Base-by-base conservation (phyloP, 805 yeast species). In the Limtongia smithiae region DNA sequence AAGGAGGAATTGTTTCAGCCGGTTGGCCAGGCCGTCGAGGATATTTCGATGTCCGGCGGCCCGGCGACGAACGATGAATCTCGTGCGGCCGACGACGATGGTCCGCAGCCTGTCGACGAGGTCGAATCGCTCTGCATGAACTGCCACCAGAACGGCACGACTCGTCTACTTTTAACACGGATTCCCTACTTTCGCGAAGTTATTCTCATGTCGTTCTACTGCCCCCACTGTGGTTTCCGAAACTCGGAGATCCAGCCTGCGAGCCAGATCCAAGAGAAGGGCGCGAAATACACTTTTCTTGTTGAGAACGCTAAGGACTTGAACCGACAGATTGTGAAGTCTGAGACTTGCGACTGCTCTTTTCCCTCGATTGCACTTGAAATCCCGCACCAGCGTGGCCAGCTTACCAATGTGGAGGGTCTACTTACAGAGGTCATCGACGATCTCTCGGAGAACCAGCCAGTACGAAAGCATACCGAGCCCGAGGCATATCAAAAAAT, bases 171-270 rank as follows among this genome's bases (percentile, higher is more conserved):
- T 37, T 72, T 93, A 62, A 93, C 99, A 12, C 75, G 81, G 45
- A 93, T 93, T 61, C 99, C 99, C 17, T 88, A 74, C 62, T 93
- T 93, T 71, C 75, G 90, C 57, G 97, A 93, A 67, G 80, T 93
- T 44, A 85, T 93, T 44, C 67, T 93, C 49, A 91, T 93, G 95
- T 89, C 97, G 1, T 93, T 93, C 68, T 86, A 82, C 59, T 93
- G 99, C 69, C 91, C 93, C 24, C 97, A 90, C 68, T 93, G 99
- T 73, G 86, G 87, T 0, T 80, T 87, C 65, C 85, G 83, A 65
- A 91, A 88, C 74, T 79, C 87, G 34, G 98, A 93, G 70, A 79
- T 93, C 59, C 98, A 93, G 72, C 85, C 97, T n/a, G 99, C 98
- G 4, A 82, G 93, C 4, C 79, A 79, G 48, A 88, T 93, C 55